Conservation (phyloP, 352 stramenopile genomes). For the Aphanomyces invadans region DNA sequence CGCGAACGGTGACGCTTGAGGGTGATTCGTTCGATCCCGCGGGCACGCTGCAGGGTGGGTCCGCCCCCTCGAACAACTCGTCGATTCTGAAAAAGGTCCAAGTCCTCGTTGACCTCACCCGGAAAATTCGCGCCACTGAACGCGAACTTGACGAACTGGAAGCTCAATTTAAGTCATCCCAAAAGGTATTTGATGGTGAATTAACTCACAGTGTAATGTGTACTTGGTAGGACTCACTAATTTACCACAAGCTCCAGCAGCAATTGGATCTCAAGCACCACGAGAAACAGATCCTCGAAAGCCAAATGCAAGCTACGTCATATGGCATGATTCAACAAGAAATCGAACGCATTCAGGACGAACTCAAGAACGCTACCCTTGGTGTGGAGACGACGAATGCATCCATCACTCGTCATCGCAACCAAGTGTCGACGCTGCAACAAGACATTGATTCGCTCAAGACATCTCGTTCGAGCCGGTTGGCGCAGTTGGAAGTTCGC, state of each 20-base stretch:
- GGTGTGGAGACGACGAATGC: conserved; percentile 54
- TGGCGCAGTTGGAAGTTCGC: conserved; percentile 67
- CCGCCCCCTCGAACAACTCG: conserved; percentile 60
- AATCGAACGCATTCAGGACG: conserved; percentile 53
- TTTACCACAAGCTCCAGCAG: conserved; percentile 64
- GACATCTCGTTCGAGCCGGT: conserved; percentile 67
- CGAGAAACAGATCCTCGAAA: conserved; percentile 63
- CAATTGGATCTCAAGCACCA: conserved; percentile 81
- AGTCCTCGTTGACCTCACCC: conserved; percentile 62
- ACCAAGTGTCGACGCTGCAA: conserved; percentile 63
- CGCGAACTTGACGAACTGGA: conserved; percentile 44
- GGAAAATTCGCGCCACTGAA: conserved; percentile 55
- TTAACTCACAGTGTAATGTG: no score
- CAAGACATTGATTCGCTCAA: conserved; percentile 78
- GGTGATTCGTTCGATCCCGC: conserved; percentile 97
- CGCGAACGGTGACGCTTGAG: conserved; percentile 95
- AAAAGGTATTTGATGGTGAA: conserved; percentile 36
- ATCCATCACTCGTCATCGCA: conserved; percentile 64
- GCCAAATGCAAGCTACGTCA: conserved; percentile 69
- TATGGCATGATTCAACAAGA: conserved; percentile 73
- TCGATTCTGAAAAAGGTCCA: conserved; percentile 79
- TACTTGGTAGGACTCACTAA: conserved; percentile 44
- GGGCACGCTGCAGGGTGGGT: conserved; percentile 93
- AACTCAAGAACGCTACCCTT: conserved; percentile 61
- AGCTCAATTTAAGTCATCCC: conserved; percentile 48